Evolutionary conservation across 345 rosid genomes (phyloP), one percentile per base, ranked within the genome.

Genomic region (Lumnitzera racemosa): DNA sequence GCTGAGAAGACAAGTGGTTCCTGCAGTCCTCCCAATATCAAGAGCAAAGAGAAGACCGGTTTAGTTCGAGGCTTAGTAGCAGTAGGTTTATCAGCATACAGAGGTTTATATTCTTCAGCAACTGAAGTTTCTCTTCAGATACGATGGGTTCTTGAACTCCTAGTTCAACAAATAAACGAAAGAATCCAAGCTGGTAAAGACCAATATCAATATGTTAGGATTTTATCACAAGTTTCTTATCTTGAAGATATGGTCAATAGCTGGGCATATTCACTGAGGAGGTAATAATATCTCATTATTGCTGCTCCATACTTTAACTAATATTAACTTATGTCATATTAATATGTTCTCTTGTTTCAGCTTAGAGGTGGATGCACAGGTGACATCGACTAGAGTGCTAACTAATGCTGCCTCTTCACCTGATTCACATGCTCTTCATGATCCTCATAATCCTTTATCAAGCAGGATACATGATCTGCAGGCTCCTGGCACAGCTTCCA

Each of bases 181-280:
- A 90, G 88, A 82, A 72, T 90, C 70, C 80, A 79, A 63, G 84
- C 85, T 63, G 97, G 99, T 49, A 90, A 90, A 74, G 90, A 94
- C 68, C 76, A 81, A 76, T 77, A 80, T 68, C 87, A 67, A 52
- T 94, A 82, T 73, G 61, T 81, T 56, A 86, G 87, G 59, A 77
- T 94, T 58, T 72, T 94, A 51, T 94, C 97, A 17, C 96, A 90
- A 81, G 96, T 90, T 68, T 96, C 99, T 46, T 88, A 81, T 74
- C 68, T 94, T 65, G 99, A 90, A 61, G 99, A 94, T 77, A 64
- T 90, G 78, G 95, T 94, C 51, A 88, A 83, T 66, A 78, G 81
- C 78, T 94, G 97, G 99, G 95, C 76, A 15, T 80, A 82, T 81
- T 73, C 88, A 25, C 74, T 94, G 75, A 89, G 81, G 64, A 84